phyloP scores from a whole-genome alignment of 169 alveolate species.

The Cryptosporidium tyzzeri region DNA sequence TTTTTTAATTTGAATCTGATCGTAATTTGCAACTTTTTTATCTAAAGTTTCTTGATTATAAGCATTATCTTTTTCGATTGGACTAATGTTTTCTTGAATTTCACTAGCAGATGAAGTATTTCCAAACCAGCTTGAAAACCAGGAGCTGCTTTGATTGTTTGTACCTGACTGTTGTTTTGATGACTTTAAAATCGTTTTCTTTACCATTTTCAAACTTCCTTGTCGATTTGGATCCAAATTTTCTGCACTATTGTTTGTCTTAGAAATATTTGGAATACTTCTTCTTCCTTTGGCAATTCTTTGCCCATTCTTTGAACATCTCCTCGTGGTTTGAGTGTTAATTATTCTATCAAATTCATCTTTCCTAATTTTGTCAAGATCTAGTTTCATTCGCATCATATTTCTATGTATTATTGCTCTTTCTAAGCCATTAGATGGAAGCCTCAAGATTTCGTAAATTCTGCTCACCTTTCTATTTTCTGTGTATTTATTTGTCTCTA shows the following conservation, averaged over 20 bases:
- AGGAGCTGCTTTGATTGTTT: background rate
- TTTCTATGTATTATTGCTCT: slow-evolving; percentile 34
- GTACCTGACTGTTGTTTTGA: slow-evolving; percentile 36
- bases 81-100: background rate
- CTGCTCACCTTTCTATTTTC: background rate
- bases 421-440: slow-evolving; percentile 19
- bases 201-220: slow-evolving; percentile 14
- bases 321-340: background rate
- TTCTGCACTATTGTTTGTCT: background rate
- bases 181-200: slow-evolving; percentile 45
- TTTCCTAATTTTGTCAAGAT: slow-evolving; percentile 28
- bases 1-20: background rate
- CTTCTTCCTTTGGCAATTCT: slow-evolving; percentile 30
- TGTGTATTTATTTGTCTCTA: background rate
- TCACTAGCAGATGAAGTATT: background rate
- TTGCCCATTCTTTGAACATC: slow-evolving; percentile 21
- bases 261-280: background rate
- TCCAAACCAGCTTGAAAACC: slow-evolving; percentile 66
- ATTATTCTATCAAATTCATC: background rate
- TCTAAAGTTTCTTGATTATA: background rate
- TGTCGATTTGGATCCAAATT: background rate
- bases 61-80: background rate
- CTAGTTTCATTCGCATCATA: slow-evolving; percentile 55
- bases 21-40: no score
- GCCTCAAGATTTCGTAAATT: background rate